Conservation (phyloP, 1,284 basidiomycete species). For the Austropuccinia psidii region DNA sequence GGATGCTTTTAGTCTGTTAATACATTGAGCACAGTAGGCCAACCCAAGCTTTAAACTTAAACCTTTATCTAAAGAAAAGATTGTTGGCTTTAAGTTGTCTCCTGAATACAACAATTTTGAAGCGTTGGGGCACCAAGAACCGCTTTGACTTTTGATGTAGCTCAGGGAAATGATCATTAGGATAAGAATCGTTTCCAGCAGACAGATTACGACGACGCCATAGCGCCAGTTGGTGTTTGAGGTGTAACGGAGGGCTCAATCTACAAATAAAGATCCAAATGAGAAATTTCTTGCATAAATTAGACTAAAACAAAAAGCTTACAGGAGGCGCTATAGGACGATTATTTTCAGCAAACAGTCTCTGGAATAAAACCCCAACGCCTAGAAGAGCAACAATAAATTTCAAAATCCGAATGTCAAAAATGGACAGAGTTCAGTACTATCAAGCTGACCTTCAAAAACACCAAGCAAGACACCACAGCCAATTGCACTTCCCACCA, state of each 20-base stretch:
- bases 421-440: not conserved
- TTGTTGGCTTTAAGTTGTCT: no score
- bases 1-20: no score
- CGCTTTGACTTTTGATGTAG: no score
- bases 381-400: slow-evolving; percentile 50
- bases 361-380: slow-evolving; percentile 75
- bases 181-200: no score
- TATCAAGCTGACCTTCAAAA: slow-evolving; percentile 47
- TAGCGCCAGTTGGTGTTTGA: not conserved
- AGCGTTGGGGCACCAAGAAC: no score
- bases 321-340: slow-evolving; percentile 51
- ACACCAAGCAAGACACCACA: slow-evolving; percentile 95
- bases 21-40: no score
- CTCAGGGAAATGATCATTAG: not conserved
- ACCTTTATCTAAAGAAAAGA: no score
- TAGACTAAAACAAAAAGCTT: not conserved
- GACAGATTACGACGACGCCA: slow-evolving; percentile 26
- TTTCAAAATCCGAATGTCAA: not conserved
- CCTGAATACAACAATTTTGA: no score
- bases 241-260: slow-evolving; percentile 13
- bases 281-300: not conserved
- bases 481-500: slow-evolving; percentile 80
- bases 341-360: slow-evolving; percentile 73
- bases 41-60: no score
- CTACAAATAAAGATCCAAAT: not conserved